These are phyloP conservation scores for Tetraselmis striata DNA, from an alignment of 139 green algal species.

Conservation along the genomic window DNA sequence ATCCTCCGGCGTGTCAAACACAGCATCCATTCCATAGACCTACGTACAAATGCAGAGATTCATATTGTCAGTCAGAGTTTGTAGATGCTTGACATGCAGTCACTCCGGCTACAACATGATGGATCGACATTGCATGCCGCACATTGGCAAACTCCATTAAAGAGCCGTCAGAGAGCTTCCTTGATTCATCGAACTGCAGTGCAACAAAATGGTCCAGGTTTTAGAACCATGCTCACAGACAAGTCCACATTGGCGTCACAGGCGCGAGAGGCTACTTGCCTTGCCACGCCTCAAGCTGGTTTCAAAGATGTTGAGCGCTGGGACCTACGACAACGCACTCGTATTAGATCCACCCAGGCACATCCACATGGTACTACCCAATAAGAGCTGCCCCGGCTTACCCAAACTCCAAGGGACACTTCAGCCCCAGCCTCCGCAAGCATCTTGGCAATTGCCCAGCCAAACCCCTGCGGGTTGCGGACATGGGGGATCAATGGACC, in stretches of 20 bases:
- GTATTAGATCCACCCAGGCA: no score
- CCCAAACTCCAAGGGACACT: slow-evolving; percentile 95
- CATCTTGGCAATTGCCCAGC: slow-evolving; percentile 94
- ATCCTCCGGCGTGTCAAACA: slow-evolving; percentile 91
- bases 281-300: slow-evolving; percentile 81
- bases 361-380: no score
- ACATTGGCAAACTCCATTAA: slow-evolving; percentile 88
- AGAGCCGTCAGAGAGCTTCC: slow-evolving; percentile 82
- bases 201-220: no score
- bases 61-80: no score
- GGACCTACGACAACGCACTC: slow-evolving; percentile 49
- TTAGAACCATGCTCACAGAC: no score
- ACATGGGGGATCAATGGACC: not conserved
- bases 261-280: no score
- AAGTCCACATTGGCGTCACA: no score
- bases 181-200: slow-evolving; percentile 79
- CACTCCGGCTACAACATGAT: not conserved
- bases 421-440: slow-evolving; percentile 90
- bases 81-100: no score
- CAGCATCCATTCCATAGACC: slow-evolving; percentile 97
- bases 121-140: not conserved
- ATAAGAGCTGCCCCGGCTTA: slow-evolving; percentile 32
- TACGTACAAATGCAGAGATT: no score
- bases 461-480: slow-evolving; percentile 67
- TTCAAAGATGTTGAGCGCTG: slow-evolving; percentile 95